A percentile compares a stretch with the other conserved stretches of the same genome.
phyloP scores from a whole-genome alignment of 805 yeast species.

The Cyberlindnera samutprakarnensis region DNA sequence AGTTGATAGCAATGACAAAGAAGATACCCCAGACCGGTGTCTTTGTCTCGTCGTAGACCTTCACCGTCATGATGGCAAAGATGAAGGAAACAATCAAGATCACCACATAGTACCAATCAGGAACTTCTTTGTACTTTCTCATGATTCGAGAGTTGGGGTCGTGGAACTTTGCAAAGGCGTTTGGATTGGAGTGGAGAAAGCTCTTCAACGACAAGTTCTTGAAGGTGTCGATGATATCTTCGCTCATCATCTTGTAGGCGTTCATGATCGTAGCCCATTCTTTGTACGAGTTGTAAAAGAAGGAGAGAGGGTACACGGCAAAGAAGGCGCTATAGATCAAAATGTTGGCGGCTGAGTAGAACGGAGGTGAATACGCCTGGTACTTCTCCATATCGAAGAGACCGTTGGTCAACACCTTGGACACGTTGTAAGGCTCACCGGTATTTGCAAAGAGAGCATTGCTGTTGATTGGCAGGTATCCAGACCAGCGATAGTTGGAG shows the following conservation, averaged over 20 bases:
- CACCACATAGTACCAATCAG: constrained; percentile 37
- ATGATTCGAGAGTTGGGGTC: constrained; percentile 50
- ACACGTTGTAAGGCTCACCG: constrained; percentile 40
- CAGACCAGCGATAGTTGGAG: constrained; percentile 33
- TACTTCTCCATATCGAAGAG: constrained; percentile 40
- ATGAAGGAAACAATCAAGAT: constrained; percentile 36
- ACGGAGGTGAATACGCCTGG: constrained; percentile 54
- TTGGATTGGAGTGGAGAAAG: neutral
- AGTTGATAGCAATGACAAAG: constrained; percentile 42
- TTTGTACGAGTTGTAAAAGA: constrained; percentile 36
- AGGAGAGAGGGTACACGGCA: constrained; percentile 40
- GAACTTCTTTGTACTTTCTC: constrained; percentile 53
- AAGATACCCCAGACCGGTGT: constrained; percentile 61
- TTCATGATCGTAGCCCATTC: constrained; percentile 32
- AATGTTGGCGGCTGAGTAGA: constrained; percentile 55
- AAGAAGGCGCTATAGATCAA: constrained; percentile 49
- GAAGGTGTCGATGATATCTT: constrained; percentile 3
- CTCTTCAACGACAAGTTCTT: constrained; percentile 4
- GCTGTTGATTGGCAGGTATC: constrained; percentile 35
- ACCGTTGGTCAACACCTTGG: constrained; percentile 38
- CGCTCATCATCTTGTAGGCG: constrained; percentile 5
- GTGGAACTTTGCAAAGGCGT: constrained; percentile 4
- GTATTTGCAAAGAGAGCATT: constrained; percentile 44
- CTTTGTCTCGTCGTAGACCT: constrained; percentile 35
- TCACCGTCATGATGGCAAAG: constrained; percentile 38